Evolutionary conservation across 139 green algal genomes (phyloP).

Genomic region (Chlamydomonas schloesseri): DNA sequence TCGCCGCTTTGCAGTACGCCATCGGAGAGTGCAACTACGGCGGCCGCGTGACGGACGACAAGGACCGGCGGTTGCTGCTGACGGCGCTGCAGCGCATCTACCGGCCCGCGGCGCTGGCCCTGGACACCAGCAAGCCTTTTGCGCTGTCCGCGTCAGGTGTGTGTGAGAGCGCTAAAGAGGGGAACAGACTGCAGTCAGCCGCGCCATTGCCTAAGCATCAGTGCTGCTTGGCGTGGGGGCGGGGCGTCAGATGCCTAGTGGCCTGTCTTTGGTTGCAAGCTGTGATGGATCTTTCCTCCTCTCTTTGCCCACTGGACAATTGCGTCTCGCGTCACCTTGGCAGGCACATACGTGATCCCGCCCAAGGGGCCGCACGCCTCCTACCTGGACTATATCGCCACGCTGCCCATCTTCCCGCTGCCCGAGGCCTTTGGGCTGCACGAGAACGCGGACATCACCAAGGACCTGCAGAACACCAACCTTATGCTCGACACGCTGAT

Average conservation of each 20-base stretch:
- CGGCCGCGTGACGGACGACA: conserved; percentile 84
- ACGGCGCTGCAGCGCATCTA: conserved; percentile 74
- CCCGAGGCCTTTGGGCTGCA: conserved; percentile 85
- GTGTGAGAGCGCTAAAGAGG: no score
- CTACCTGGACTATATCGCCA: conserved; percentile 70
- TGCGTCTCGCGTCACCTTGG: not conserved
- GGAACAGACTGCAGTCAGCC: no score
- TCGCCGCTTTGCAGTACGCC: conserved; percentile 71
- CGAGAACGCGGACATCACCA: conserved; percentile 83
- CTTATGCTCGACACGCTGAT: conserved; percentile 75
- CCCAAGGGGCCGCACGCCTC: conserved; percentile 55
- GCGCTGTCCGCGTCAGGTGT: conserved; percentile 41
- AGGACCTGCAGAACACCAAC: conserved; percentile 61
- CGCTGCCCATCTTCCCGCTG: conserved; percentile 64
- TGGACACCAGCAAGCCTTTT: conserved; percentile 36
- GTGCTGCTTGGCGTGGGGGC: no score
- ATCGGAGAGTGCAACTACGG: conserved; percentile 83
- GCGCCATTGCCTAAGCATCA: no score
- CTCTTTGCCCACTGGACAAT: no score
- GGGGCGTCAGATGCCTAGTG: no score
- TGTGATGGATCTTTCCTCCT: no score
- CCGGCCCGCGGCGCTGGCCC: conserved; percentile 56
- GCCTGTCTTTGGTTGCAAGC: no score
- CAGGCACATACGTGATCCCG: conserved; percentile 69
- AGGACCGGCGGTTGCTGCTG: conserved; percentile 79